phyloP scores from a whole-genome alignment of 768 basidiomycete species.

The Lactarius hatsudake region DNA sequence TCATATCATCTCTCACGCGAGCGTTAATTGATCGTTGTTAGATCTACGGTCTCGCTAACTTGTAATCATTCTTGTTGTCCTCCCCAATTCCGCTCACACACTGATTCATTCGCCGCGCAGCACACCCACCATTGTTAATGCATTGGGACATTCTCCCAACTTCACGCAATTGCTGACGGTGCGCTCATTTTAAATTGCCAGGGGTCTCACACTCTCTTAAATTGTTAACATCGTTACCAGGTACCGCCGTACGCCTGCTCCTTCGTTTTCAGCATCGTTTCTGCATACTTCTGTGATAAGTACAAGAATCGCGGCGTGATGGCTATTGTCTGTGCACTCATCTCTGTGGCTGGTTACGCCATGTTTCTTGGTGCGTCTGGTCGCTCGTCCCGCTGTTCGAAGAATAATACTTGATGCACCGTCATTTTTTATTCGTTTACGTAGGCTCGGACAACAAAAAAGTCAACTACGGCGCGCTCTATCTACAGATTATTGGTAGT shows the following conservation, averaged over 20 bases:
- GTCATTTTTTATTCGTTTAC: neutral
- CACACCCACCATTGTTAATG: conserved; percentile 30
- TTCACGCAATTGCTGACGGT: conserved; percentile 34
- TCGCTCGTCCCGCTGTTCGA: no score
- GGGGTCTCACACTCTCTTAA: neutral
- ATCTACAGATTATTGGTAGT: conserved; percentile 34
- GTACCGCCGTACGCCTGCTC: conserved; percentile 32
- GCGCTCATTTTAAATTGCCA: neutral
- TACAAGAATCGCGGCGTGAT: conserved; percentile 19
- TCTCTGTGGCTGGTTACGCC: conserved; percentile 18
- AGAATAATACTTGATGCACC: neutral
- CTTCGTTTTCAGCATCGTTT: conserved; percentile 23
- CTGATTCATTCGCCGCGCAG: conserved; percentile 20
- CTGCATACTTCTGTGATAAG: conserved; percentile 19
- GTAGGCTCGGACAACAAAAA: conserved; percentile 26
- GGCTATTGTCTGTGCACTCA: conserved; percentile 12
- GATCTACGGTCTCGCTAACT: conserved; percentile 29
- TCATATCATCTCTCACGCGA: neutral
- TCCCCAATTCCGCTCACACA: neutral
- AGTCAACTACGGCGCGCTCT: conserved; percentile 32
- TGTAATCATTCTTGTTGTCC: conserved; percentile 22
- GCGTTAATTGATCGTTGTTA: neutral
- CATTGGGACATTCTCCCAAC: conserved; percentile 32
- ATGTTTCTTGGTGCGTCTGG: conserved; percentile 17
- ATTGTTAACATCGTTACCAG: neutral